phyloP scores from a whole-genome alignment of 2,329 filamentous ascomycete species.

The Fusarium sp. region DNA sequence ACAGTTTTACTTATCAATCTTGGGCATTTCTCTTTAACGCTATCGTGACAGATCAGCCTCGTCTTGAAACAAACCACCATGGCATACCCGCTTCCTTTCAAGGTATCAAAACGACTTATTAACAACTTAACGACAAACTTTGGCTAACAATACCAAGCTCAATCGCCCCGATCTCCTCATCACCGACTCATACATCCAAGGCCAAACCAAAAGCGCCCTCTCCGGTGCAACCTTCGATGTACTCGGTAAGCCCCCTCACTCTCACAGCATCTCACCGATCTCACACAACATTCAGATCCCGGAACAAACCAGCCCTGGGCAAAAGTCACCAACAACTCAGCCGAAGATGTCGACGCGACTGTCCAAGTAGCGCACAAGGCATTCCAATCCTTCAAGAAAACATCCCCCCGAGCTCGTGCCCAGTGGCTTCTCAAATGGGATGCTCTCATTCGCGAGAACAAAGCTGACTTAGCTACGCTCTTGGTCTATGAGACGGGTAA shows the following conservation, averaged over 20 bases:
- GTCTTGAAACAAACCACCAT: not conserved
- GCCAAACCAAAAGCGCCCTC: not conserved
- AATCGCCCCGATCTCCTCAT: conserved; percentile 9
- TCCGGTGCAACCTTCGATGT: conserved; percentile 17
- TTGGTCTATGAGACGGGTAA: conserved; percentile 68
- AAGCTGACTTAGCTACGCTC: conserved; percentile 57
- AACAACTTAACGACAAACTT: too few relatives aligned
- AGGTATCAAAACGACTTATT: not conserved
- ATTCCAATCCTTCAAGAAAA: conserved; percentile 56
- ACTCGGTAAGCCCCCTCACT: not conserved
- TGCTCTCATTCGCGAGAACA: conserved; percentile 52
- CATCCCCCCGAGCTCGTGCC: conserved; percentile 52
- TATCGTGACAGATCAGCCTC: fast-evolving
- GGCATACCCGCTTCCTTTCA: conserved; percentile 6
- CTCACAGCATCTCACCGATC: not conserved
- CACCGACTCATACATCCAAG: conserved; percentile 7
- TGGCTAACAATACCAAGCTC: not conserved
- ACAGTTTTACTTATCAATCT: too few relatives aligned
- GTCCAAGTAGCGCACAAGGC: conserved; percentile 50
- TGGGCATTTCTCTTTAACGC: too few relatives aligned
- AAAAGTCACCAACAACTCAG: conserved; percentile 8
- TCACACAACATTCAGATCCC: conserved; percentile 7
- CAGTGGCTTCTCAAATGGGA: conserved; percentile 56
- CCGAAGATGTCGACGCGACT: conserved; percentile 49
- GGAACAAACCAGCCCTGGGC: conserved; percentile 14